Evolutionary conservation across 768 basidiomycete species (phyloP).

Genomic region (Cystobasidium tubakii): DNA sequence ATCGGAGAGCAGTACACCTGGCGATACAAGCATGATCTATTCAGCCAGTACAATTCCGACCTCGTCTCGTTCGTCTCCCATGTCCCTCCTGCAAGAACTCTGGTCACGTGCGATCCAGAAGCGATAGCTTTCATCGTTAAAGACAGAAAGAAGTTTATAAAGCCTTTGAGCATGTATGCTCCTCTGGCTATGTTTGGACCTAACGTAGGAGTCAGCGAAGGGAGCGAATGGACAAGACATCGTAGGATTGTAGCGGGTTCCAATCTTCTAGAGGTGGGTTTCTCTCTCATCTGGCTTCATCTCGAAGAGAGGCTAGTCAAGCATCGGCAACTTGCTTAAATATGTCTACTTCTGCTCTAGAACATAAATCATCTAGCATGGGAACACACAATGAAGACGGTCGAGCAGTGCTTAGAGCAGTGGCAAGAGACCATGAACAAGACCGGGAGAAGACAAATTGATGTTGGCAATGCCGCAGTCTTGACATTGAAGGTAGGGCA

Average conservation of each 20-base stretch:
- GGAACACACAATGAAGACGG: constrained; percentile 36
- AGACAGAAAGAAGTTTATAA: constrained; percentile 53
- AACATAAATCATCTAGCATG: constrained; percentile 41
- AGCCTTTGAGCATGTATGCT: constrained; percentile 55
- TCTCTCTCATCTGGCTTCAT: constrained; percentile 46
- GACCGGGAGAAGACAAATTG: constrained; percentile 6
- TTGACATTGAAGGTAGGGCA: constrained; percentile 39
- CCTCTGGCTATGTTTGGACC: constrained; percentile 56
- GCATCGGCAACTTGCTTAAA: too few species aligned
- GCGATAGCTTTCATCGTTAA: constrained; percentile 36
- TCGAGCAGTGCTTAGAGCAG: constrained; percentile 38
- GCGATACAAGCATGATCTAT: constrained; percentile 29
- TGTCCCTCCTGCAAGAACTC: constrained; percentile 20
- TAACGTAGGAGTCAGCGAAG: constrained; percentile 64
- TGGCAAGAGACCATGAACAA: constrained; percentile 6
- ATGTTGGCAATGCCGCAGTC: constrained; percentile 21
- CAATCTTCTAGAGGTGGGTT: constrained; percentile 31
- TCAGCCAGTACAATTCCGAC: constrained; percentile 15
- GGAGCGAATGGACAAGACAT: constrained; percentile 63
- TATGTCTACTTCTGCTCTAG: too few species aligned
- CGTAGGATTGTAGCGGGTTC: constrained; percentile 55
- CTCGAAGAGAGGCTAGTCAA: too few species aligned
- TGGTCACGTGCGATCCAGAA: constrained; percentile 33
- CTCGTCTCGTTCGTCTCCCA: constrained; percentile 35
- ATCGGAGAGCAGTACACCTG: constrained; percentile 38